A percentile compares a stretch with the other conserved stretches of the same genome.
These are phyloP conservation scores for Irineochytrium annulatum DNA, from an alignment of 192 early-diverging fungal genomes.

Conservation along the genomic window DNA sequence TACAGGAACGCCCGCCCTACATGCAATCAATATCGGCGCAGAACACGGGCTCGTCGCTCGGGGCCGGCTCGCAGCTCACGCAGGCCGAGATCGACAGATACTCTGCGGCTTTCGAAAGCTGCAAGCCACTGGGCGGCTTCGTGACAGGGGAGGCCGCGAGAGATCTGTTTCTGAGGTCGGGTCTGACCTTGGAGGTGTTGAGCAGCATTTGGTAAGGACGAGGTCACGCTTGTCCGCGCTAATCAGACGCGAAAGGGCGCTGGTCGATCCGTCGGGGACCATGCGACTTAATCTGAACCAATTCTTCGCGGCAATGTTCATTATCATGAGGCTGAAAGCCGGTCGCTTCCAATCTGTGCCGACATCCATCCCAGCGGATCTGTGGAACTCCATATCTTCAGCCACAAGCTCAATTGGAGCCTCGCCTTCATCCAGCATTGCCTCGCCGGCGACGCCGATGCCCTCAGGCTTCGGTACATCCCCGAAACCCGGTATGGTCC, in stretches of 20 bases:
- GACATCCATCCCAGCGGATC: constrained; percentile 55
- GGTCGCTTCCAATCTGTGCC: constrained; percentile 69
- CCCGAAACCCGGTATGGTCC: constrained; percentile 18
- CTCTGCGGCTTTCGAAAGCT: constrained; percentile 54
- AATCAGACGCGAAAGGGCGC: constrained; percentile 37
- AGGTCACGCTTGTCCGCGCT: neutral
- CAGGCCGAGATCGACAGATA: constrained; percentile 59
- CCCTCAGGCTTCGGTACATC: constrained; percentile 8
- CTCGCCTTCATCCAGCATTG: constrained; percentile 12
- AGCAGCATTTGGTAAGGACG: constrained; percentile 71
- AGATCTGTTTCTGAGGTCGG: constrained; percentile 75
- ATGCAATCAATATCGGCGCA: neutral
- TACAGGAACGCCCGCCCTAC: no score
- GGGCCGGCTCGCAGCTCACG: neutral
- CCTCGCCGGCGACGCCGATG: neutral
- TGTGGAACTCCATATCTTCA: constrained; percentile 47
- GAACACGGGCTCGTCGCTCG: neutral
- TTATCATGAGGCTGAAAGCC: constrained; percentile 77
- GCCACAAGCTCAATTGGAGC: constrained; percentile 1
- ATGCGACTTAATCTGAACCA: constrained; percentile 74
- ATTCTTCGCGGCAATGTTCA: constrained; percentile 89
- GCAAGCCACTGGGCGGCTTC: constrained; percentile 52
- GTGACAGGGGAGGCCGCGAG: constrained; percentile 63
- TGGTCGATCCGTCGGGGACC: constrained; percentile 71
- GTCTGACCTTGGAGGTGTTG: constrained; percentile 71